Percentiles rank a stretch among this genome's conserved stretches.
These are phyloP conservation scores for Phytopythium ostracodes DNA, from an alignment of 352 stramenopile genomes.

Conservation along the genomic window DNA sequence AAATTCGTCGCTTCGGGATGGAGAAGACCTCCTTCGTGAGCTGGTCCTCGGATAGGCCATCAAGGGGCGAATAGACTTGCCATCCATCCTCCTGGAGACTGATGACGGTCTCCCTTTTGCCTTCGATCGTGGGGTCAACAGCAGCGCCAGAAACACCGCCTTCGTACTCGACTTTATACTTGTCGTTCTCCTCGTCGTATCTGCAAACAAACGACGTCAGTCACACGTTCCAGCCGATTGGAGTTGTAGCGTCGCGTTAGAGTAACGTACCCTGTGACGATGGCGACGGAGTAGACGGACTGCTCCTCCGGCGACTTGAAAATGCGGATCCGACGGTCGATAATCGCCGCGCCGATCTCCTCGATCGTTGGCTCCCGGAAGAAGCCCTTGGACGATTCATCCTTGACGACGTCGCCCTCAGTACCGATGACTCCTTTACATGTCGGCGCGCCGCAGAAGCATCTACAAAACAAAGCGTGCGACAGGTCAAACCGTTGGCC, in stretches of 20 bases:
- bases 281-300: slow-evolving; percentile 46
- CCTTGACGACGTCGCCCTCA: slow-evolving; percentile 33
- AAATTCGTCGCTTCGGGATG: slow-evolving; percentile 51
- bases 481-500: not conserved
- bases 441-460: slow-evolving; percentile 53
- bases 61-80: slow-evolving; percentile 68
- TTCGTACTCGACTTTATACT: slow-evolving; percentile 51
- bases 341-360: slow-evolving; percentile 39
- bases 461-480: slow-evolving; percentile 15
- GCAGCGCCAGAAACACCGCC: not conserved
- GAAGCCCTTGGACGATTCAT: slow-evolving; percentile 37
- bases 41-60: slow-evolving; percentile 48
- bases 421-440: slow-evolving; percentile 81
- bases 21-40: slow-evolving; percentile 63
- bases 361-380: slow-evolving; percentile 62
- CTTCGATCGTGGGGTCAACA: not conserved
- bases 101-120: not conserved
- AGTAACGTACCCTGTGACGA: slow-evolving; percentile 36
- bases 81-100: slow-evolving; percentile 42
- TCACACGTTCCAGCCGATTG: not conserved
- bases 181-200: slow-evolving; percentile 32
- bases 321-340: slow-evolving; percentile 58
- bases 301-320: slow-evolving; percentile 59
- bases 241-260: not conserved
- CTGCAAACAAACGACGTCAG: slow-evolving; percentile 8